These are phyloP conservation scores for Colletotrichum camelliae DNA, from an alignment of 2,329 filamentous ascomycete genomes.

Conservation along the genomic window DNA sequence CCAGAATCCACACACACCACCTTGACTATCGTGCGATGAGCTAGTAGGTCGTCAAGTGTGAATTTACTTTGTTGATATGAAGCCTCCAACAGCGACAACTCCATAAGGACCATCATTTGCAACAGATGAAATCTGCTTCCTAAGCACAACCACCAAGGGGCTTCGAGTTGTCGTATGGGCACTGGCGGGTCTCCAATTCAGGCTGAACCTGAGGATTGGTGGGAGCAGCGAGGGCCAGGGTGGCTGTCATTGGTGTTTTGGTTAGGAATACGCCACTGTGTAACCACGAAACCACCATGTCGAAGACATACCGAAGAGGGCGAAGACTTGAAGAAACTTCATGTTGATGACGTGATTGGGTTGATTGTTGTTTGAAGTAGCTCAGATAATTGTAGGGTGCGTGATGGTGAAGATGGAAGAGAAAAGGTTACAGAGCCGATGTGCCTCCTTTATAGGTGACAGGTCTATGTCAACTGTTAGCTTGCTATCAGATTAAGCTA, in stretches of 20 bases:
- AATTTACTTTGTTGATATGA: not conserved
- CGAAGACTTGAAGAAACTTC: not conserved
- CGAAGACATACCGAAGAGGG: not conserved
- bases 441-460: not conserved
- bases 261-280: too few relatives aligned
- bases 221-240: not conserved
- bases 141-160: not conserved
- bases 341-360: not conserved
- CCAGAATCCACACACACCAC: not conserved
- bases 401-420: not conserved
- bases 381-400: not conserved
- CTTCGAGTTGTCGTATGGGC: not conserved
- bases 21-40: not conserved
- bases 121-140: not conserved
- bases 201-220: not conserved
- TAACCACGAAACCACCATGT: too few relatives aligned
- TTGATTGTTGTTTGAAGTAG: not conserved
- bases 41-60: accelerated
- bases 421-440: not conserved
- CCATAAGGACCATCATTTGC: not conserved
- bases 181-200: not conserved
- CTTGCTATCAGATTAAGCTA: not conserved
- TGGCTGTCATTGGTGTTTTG: not conserved
- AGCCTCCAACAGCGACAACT: not conserved
- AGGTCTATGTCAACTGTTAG: not conserved